A percentile compares a stretch with the other conserved stretches of the same genome.
Evolutionary conservation across 345 rosid species (phyloP).

Genomic region (Diplotaxis tenuifolia): DNA sequence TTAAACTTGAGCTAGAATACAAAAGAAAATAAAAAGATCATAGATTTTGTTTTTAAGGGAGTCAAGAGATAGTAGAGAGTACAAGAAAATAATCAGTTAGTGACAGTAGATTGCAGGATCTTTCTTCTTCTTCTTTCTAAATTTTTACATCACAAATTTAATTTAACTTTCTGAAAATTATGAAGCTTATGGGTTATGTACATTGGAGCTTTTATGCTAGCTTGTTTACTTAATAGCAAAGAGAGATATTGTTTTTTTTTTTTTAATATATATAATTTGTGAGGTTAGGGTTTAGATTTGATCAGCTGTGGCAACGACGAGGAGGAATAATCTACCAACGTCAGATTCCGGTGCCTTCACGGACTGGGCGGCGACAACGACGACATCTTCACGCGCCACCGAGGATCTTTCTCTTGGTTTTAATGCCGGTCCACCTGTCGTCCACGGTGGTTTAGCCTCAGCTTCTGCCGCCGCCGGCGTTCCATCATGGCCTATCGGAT

Average conservation of each 20-base stretch:
- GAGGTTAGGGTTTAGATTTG: constrained; percentile 41
- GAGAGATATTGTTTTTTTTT: neutral
- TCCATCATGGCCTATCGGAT: constrained; percentile 52
- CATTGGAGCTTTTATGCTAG: neutral
- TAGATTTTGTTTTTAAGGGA: constrained; percentile 14
- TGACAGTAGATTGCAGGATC: constrained; percentile 18
- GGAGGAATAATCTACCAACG: constrained; percentile 62
- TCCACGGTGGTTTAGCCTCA: constrained; percentile 37
- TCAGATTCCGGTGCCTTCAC: constrained; percentile 93
- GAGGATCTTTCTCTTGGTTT: constrained; percentile 98
- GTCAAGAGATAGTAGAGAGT: constrained; percentile 7
- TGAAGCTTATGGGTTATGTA: neutral
- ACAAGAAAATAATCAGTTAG: constrained; percentile 9
- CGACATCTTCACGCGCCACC: constrained; percentile 60
- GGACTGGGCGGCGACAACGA: constrained; percentile 73
- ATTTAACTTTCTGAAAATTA: neutral
- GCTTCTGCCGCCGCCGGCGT: constrained; percentile 41
- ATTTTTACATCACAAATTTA: constrained; percentile 4
- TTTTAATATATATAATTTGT: neutral
- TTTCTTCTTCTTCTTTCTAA: no score
- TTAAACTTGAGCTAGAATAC: constrained; percentile 25
- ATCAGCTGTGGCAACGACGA: constrained; percentile 84
- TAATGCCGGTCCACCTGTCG: constrained; percentile 67
- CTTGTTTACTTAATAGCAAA: neutral
- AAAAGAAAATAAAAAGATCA: no score